Percentiles rank a stretch among this genome's conserved stretches.
Evolutionary conservation across 768 basidiomycete species (phyloP).

Genomic region (Suillus ampliporus): DNA sequence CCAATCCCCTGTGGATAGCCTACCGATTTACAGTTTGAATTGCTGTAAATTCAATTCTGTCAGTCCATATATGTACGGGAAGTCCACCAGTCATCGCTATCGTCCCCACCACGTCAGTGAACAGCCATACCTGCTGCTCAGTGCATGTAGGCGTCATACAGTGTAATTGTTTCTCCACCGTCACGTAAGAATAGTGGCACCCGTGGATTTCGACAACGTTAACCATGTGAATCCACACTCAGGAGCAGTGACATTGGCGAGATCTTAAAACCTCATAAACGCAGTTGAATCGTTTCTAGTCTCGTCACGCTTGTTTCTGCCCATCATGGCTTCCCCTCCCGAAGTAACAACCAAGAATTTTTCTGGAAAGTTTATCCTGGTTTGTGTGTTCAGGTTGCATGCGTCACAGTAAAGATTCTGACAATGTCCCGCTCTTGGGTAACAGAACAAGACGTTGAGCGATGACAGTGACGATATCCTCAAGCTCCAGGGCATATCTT

Average conservation of each 20-base stretch:
- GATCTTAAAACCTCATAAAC: neutral
- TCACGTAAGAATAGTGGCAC: no score
- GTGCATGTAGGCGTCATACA: no score
- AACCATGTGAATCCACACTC: constrained; percentile 3
- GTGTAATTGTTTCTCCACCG: no score
- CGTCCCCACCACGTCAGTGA: no score
- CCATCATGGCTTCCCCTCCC: constrained; percentile 68
- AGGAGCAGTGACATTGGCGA: neutral
- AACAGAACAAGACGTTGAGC: constrained; percentile 71
- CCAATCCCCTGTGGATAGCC: neutral
- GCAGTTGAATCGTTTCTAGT: no score
- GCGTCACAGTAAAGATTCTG: neutral
- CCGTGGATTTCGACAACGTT: neutral
- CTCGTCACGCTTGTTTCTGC: constrained; percentile 7
- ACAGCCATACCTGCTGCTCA: no score
- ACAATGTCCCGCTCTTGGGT: constrained; percentile 10
- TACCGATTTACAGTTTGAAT: no score
- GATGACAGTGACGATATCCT: constrained; percentile 69
- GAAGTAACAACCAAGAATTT: constrained; percentile 64
- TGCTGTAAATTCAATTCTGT: no score
- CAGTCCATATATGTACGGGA: no score
- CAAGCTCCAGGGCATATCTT: constrained; percentile 71
- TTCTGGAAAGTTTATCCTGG: constrained; percentile 67
- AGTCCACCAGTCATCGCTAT: no score
- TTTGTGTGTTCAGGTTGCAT: constrained; percentile 32